phyloP scores from a whole-genome alignment of 129 eudicot species.

The Sambucus nigra region DNA sequence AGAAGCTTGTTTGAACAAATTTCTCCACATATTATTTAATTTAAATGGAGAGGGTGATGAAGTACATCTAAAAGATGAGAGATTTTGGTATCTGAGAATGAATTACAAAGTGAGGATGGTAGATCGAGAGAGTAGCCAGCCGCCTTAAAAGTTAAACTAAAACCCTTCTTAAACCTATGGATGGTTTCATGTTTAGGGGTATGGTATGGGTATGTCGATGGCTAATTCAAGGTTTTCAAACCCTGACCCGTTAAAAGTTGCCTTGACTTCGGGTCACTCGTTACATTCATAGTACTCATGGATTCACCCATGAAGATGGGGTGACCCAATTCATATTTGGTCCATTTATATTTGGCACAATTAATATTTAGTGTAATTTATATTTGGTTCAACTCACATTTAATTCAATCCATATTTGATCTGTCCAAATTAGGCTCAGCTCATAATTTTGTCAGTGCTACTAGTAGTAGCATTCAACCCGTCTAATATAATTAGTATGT shows the following conservation, averaged over 20 bases:
- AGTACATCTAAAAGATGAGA: not conserved
- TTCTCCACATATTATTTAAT: constrained; percentile 53
- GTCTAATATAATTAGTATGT: too few relatives aligned
- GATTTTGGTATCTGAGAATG: not conserved
- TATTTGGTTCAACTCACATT: too few relatives aligned
- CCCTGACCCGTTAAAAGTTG: not conserved
- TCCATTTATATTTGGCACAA: too few relatives aligned
- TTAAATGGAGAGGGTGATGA: not conserved
- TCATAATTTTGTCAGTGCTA: too few relatives aligned
- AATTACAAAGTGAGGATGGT: not conserved
- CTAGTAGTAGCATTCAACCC: too few relatives aligned
- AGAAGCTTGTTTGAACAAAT: constrained; percentile 34
- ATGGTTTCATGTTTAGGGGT: not conserved
- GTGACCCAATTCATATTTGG: too few relatives aligned
- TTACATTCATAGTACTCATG: not conserved
- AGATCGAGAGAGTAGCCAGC: not conserved
- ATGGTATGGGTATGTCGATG: not conserved
- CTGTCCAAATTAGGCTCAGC: too few relatives aligned
- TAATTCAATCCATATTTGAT: too few relatives aligned
- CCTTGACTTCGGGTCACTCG: not conserved
- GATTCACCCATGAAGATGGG: constrained; percentile 18
- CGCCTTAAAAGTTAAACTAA: too few relatives aligned
- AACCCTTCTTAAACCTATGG: constrained; percentile 4
- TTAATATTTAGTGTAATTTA: too few relatives aligned
- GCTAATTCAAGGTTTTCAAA: not conserved